Evolutionary conservation across 2,329 filamentous ascomycete genomes (phyloP), one percentile per base, ranked within the genome.

Genomic region (Xylaria sp.): DNA sequence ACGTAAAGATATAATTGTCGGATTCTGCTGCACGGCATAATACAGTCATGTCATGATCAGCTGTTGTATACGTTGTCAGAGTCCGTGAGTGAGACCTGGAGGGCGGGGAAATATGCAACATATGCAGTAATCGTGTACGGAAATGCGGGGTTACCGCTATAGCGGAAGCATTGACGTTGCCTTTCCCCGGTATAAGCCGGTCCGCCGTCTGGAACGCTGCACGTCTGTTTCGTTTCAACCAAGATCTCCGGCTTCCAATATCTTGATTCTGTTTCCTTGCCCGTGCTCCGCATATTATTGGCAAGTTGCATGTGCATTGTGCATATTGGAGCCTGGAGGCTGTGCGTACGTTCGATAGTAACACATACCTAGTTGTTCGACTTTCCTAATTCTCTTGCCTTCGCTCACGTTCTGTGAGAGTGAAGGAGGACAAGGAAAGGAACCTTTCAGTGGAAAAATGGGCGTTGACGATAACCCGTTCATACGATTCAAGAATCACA

Each of bases 401-500:
- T 58, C 56, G 39, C 31, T 31, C 39, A 58, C 56, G 3, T 58
- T 58, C 56, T 48, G 23, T 55, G 13, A 6, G 20, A 55, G 28
- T 36, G 15, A 3, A 31, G 12, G 28, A 20, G 18, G 52, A 31
- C 12, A n/a, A n/a, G 18, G 41, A 15, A n/a, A 46, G 41, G 18
- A n/a, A 46, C 18, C 28, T 28, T 28, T 28, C 2, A 28, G 28
- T 15, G 2, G 25, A 31, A 63, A 56, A 51, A 70, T 70, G 68
- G 68, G 36, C 33, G 36, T 43, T n/a, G 68, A 74, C 31, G 61
- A 70, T 55, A 82, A 82, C 63, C 76, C 77, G n/a, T 83, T 83
- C 70, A 72, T 83, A 48, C 79, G 79, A 65, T 82, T 81, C 74
- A 83, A 80, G 72, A 78, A 82, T 64, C 78, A 80, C 65, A 78